Base-by-base conservation (phyloP, 2,329 filamentous ascomycete species). In the Phialemonium atrogriseum region DNA sequence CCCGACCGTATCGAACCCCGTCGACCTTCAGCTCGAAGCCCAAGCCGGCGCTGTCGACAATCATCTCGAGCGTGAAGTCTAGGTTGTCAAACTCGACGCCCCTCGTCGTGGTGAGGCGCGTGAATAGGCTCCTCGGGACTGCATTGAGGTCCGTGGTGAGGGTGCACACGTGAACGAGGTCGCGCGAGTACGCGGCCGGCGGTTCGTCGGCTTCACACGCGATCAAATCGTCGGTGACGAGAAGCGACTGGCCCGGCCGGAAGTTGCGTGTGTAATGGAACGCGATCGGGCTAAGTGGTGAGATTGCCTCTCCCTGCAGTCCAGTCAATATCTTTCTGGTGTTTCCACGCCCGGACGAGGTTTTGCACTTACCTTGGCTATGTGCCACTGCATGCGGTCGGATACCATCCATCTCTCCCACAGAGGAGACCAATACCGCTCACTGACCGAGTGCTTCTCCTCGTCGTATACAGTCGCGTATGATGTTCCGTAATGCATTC, bases 201-300 rank as follows among this genome's bases (percentile, higher is more conserved):
- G 77, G 78, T 32, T 68, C 66, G 40, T 87, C 81, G 4, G 72
- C 68, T 35, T 84, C 80, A 45, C 79, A 85, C 4, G 80, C 81
- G 38, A 88, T 84, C 22, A 89, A 62, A 46, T 89, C 83, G 54
- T 89, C 84, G 31, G 84, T 83, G 5, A 89, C 84, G 4, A 85
- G 58, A 6, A 87, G 69, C 1, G 79, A 83, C 55, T 88, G 84
- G 0, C 80, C 79, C 0, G 82, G 81, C 2, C 82, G 74, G 59
- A 89, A 89, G 55, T 88, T 89, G 39, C 84, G 78, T 4, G 84
- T 88, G 58, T 88, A 89, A 62, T 88, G 83, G 58, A 89, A 88
- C 3, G 80, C 81, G 36, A 88, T 80, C 0, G 84, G 83, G 1
- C 73, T 68, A 1, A 76, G 62, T n/a, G 83, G 78, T 7, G 80